Evolutionary conservation across 495 filamentous ascomycete genomes (phyloP).

Genomic region (Letharia lupina): DNA sequence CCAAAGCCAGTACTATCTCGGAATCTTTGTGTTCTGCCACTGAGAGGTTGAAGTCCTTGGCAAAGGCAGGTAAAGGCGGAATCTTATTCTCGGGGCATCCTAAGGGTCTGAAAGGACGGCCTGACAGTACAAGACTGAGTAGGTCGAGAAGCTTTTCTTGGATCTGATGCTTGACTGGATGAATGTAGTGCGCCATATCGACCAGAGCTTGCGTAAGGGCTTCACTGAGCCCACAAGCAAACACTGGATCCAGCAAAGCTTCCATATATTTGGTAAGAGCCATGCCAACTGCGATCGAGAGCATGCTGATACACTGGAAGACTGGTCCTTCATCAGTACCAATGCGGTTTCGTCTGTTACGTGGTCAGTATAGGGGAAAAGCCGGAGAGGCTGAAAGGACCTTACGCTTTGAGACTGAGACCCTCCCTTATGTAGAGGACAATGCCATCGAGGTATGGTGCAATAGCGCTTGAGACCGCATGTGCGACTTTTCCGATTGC

Average conservation of each 20-base stretch:
- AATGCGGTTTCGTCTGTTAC: conserved; percentile 52
- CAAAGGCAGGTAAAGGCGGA: conserved; percentile 62
- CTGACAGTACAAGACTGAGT: conserved; percentile 86
- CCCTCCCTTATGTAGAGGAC: conserved; percentile 87
- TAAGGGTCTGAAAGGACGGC: conserved; percentile 81
- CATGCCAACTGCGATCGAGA: conserved; percentile 90
- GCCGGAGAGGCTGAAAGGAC: conserved; percentile 19
- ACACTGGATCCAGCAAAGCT: conserved; percentile 87
- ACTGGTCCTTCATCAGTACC: conserved; percentile 78
- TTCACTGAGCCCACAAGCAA: conserved; percentile 86
- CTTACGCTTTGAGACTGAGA: conserved; percentile 66
- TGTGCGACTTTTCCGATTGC: conserved; percentile 96
- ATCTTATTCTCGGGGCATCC: conserved; percentile 72
- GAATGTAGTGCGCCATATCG: conserved; percentile 98
- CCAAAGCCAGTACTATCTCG: conserved; percentile 85
- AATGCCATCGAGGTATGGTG: conserved; percentile 90
- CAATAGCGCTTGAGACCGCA: conserved; percentile 83
- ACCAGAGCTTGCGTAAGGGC: conserved; percentile 90
- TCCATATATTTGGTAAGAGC: conserved; percentile 98
- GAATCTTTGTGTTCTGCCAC: conserved; percentile 63
- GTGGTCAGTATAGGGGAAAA: conserved; percentile 23
- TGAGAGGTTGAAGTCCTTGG: conserved; percentile 66
- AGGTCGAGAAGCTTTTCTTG: conserved; percentile 91
- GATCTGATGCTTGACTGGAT: conserved; percentile 82
- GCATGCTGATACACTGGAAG: conserved; percentile 95